Conservation (phyloP, 352 stramenopile species). For the Phytophthora nicotianae region DNA sequence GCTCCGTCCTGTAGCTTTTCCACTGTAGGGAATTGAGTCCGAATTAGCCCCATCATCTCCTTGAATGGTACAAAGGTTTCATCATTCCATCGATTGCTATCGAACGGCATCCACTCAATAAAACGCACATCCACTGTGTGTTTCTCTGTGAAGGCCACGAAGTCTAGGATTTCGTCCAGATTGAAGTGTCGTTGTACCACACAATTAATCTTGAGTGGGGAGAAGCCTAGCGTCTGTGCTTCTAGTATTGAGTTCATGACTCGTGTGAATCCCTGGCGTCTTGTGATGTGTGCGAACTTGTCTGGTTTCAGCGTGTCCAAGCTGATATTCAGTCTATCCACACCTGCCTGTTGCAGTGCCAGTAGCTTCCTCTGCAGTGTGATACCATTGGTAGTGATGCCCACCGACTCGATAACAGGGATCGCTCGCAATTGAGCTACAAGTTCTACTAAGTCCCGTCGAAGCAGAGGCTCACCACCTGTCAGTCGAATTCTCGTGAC, state of each 20-base stretch:
- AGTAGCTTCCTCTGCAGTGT: constrained; percentile 86
- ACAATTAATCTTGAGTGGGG: constrained; percentile 97
- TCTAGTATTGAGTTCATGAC: constrained; percentile 89
- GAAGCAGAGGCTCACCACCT: constrained; percentile 91
- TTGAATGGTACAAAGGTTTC: constrained; percentile 93
- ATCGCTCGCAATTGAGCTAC: constrained; percentile 61
- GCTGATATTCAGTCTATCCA: constrained; percentile 94
- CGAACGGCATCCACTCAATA: constrained; percentile 99
- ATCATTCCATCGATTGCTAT: constrained; percentile 96
- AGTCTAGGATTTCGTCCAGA: constrained; percentile 93
- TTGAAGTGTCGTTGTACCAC: constrained; percentile 97
- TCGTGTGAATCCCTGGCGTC: constrained; percentile 85
- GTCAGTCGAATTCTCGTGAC: constrained; percentile 96
- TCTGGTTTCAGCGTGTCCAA: constrained; percentile 94
- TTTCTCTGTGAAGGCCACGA: constrained; percentile 92
- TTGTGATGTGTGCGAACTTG: constrained; percentile 94
- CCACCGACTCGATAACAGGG: constrained; percentile 80
- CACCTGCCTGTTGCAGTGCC: constrained; percentile 79
- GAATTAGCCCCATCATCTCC: constrained; percentile 88
- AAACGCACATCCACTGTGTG: constrained; percentile 95
- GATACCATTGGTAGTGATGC: constrained; percentile 97
- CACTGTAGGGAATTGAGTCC: constrained; percentile 46
- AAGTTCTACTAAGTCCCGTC: constrained; percentile 59
- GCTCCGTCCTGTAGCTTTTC: constrained; percentile 69
- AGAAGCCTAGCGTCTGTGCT: constrained; percentile 54